These are phyloP conservation scores for Mucor velutinosus DNA, from an alignment of 371 early-diverging fungal species.

Conservation along the genomic window DNA sequence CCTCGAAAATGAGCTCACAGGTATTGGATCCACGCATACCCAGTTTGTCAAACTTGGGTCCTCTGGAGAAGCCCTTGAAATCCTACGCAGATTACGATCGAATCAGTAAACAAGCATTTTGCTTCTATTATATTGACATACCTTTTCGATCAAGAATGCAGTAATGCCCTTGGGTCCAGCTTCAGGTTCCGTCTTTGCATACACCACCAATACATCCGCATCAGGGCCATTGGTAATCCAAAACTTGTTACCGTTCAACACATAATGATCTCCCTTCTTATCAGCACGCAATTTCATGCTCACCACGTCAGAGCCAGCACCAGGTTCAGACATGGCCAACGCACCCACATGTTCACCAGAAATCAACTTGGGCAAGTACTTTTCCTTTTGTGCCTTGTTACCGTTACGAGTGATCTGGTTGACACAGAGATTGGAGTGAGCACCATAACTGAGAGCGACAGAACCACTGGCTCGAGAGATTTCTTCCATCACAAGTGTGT, in stretches of 20 bases:
- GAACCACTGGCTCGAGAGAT: constrained; percentile 89
- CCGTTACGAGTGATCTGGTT: constrained; percentile 96
- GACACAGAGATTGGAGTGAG: constrained; percentile 96
- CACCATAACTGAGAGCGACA: constrained; percentile 94
- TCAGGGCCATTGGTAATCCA: constrained; percentile 99
- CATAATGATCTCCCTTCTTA: constrained; percentile 79
- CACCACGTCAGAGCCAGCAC: constrained; percentile 93
- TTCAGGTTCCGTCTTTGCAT: constrained; percentile 88
- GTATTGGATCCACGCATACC: constrained; percentile 98
- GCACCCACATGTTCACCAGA: constrained; percentile 93
- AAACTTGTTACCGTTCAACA: constrained; percentile 88
- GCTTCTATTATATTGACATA: constrained; percentile 13
- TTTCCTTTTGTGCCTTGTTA: constrained; percentile 84
- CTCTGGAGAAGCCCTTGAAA: constrained; percentile 86
- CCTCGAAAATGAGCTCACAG: constrained; percentile 93
- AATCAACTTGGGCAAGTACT: constrained; percentile 92
- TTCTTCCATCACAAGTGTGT: constrained; percentile 94
- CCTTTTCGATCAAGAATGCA: constrained; percentile 93
- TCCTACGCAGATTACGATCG: constrained; percentile 37
- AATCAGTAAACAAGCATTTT: background rate
- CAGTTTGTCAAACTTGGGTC: constrained; percentile 93
- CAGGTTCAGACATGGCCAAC: constrained; percentile 95
- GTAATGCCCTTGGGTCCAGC: constrained; percentile 91
- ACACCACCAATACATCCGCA: constrained; percentile 92
- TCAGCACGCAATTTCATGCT: constrained; percentile 91